These are phyloP conservation scores for Penicillium nucicola DNA, from an alignment of 495 filamentous ascomycete species.

Conservation along the genomic window DNA sequence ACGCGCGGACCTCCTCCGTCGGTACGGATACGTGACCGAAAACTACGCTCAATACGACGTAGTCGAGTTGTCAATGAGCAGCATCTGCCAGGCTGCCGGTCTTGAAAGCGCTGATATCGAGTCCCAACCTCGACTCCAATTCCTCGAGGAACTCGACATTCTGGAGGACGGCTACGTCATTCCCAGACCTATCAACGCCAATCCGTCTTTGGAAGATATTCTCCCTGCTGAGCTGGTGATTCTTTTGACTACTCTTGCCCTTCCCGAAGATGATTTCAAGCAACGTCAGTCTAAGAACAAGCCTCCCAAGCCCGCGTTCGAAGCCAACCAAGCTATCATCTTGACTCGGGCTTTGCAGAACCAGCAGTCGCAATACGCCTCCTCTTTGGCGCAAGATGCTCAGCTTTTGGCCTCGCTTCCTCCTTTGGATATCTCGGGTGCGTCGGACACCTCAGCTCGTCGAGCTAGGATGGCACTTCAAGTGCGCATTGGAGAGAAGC, in stretches of 20 bases:
- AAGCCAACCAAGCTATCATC: constrained; percentile 24
- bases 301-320: constrained; percentile 41
- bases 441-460: constrained; percentile 23
- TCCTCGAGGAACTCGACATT: constrained; percentile 48
- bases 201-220: constrained; percentile 35
- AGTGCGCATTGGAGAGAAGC: constrained; percentile 80
- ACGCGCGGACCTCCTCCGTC: constrained; percentile 74
- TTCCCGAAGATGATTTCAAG: constrained; percentile 38
- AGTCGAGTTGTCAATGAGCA: constrained; percentile 63
- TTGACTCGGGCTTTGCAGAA: constrained; percentile 29
- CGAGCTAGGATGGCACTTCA: constrained; percentile 66
- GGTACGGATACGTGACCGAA: constrained; percentile 84
- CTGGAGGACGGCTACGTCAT: constrained; percentile 57
- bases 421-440: constrained; percentile 13
- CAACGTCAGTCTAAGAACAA: constrained; percentile 41
- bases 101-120: constrained; percentile 38
- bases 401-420: constrained; percentile 41
- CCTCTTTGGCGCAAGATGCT: constrained; percentile 61
- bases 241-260: constrained; percentile 43
- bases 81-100: constrained; percentile 50
- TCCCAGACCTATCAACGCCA: constrained; percentile 25
- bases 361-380: constrained; percentile 52
- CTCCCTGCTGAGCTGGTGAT: constrained; percentile 48
- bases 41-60: constrained; percentile 79
- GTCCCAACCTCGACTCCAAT: constrained; percentile 42